Evolutionary conservation across 257 asterid genomes (phyloP), one percentile per base, ranked within the genome.

Genomic region (Anisodus acutangulus): DNA sequence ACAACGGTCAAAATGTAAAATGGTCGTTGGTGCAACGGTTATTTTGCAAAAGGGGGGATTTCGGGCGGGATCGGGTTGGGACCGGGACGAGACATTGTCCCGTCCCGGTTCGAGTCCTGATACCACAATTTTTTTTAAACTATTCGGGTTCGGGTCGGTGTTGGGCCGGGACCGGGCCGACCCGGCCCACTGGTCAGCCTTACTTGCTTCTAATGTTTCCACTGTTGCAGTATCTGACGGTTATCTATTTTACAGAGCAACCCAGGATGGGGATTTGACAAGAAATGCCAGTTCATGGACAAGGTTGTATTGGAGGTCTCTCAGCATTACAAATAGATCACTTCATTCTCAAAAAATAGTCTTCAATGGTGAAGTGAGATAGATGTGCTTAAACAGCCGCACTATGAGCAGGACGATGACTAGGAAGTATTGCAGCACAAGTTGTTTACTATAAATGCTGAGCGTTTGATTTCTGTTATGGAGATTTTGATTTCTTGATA

Each of bases 241-340:
- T 49, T 54, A 68, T 17, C 51, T 47, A 37, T 82, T n/a, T 68
- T 37, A 89, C 97, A 96, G 98, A 96, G 98, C 91, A 96, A 96
- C 86, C 93, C 98, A 47, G 98, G 98, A 0, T 94, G 99, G 99
- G 95, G 95, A 82, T 96, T 94, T 60, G 92, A 92, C 90, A 94
- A 93, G 92, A 96, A 96, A 90, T 93, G 95, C 84, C 91, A 91
- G 80, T 91, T 94, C 87, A 93, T 96, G 99, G 97, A 96, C 89
- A 94, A 92, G 91, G 90, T 92, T 55, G 89, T 92, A 35, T 78
- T 69, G 86, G 97, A 94, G 87, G 92, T 87, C 66, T 90, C 97
- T 12, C 87, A 90, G 87, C 95, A 88, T n/a, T 92, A 88, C 92
- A 90, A 92, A 89, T 96, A 86, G 95, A 82, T 37, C 31, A 51